These are phyloP conservation scores for Lepidium didymum DNA, from an alignment of 345 rosid species.

Conservation along the genomic window DNA sequence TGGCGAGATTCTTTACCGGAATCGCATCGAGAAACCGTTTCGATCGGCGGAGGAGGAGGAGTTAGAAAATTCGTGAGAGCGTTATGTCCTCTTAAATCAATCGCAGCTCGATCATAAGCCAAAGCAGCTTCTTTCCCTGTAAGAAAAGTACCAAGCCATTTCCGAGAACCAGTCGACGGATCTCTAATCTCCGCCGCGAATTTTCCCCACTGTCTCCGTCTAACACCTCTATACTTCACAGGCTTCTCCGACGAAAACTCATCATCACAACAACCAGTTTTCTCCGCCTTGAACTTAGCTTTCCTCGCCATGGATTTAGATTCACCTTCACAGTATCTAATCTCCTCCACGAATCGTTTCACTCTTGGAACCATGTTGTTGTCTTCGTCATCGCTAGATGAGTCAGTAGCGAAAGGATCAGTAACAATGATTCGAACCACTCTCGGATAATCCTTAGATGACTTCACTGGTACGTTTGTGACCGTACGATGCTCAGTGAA, in stretches of 20 bases:
- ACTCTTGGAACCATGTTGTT: constrained; percentile 4
- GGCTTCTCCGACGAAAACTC: background rate
- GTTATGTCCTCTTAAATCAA: constrained; percentile 48
- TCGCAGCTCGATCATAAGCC: constrained; percentile 65
- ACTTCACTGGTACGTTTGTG: background rate
- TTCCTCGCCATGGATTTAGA: background rate
- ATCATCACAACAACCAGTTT: background rate
- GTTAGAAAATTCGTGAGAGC: constrained; percentile 49
- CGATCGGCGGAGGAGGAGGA: constrained; percentile 31
- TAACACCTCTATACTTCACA: constrained; percentile 41
- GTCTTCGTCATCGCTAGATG: constrained; percentile 31
- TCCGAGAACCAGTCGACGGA: constrained; percentile 63
- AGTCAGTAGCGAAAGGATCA: constrained; percentile 29
- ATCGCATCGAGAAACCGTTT: constrained; percentile 33
- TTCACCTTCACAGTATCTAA: background rate
- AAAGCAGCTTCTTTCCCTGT: constrained; percentile 83
- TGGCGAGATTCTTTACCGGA: constrained; percentile 40
- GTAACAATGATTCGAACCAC: constrained; percentile 15
- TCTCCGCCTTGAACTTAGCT: background rate
- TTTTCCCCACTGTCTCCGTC: constrained; percentile 84
- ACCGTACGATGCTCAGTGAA: constrained; percentile 24
- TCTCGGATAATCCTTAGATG: constrained; percentile 4
- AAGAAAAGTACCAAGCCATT: constrained; percentile 83
- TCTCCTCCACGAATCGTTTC: constrained; percentile 21
- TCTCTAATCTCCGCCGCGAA: constrained; percentile 96